A percentile compares a stretch with the other conserved stretches of the same genome.
Evolutionary conservation across 306 rosid species (phyloP).

Genomic region (Spatholobus suberectus): DNA sequence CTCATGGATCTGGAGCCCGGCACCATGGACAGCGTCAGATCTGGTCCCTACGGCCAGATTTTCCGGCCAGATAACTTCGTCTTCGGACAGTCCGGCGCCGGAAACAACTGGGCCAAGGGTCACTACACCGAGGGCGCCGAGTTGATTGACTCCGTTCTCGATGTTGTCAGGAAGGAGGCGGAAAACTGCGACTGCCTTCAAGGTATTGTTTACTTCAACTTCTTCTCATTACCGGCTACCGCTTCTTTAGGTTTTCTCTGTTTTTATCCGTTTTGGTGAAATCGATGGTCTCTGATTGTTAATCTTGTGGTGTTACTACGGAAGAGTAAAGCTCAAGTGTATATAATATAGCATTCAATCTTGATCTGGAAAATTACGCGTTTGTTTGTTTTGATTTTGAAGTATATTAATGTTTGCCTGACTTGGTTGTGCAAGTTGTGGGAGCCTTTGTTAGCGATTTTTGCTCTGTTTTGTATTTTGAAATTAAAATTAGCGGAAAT

Average conservation of each 20-base stretch:
- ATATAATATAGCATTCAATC: too few species aligned
- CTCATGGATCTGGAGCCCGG: slow-evolving; percentile 71
- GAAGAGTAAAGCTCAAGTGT: not conserved
- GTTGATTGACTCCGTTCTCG: slow-evolving; percentile 64
- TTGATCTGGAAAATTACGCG: not conserved
- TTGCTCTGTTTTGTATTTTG: not conserved
- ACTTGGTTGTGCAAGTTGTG: not conserved
- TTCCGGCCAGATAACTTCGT: slow-evolving; percentile 64
- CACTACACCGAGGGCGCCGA: slow-evolving; percentile 66
- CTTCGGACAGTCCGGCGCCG: slow-evolving; percentile 61
- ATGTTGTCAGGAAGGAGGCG: slow-evolving; percentile 62
- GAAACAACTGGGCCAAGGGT: slow-evolving; percentile 75
- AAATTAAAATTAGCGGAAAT: not conserved
- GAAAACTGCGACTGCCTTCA: slow-evolving; percentile 70
- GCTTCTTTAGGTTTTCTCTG: too few species aligned
- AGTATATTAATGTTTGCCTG: not conserved
- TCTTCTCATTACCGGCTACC: too few species aligned
- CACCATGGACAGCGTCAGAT: slow-evolving; percentile 70
- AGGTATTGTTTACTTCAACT: slow-evolving; percentile 39
- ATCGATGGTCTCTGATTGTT: not conserved
- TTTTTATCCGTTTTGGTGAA: not conserved
- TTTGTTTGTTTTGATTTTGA: not conserved
- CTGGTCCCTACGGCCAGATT: slow-evolving; percentile 58
- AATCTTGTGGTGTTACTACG: not conserved
- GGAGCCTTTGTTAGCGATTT: not conserved